Percentiles rank a stretch among this genome's conserved stretches.
Conservation (phyloP, 2,329 filamentous ascomycete species). For the Cladosporium sp. region DNA sequence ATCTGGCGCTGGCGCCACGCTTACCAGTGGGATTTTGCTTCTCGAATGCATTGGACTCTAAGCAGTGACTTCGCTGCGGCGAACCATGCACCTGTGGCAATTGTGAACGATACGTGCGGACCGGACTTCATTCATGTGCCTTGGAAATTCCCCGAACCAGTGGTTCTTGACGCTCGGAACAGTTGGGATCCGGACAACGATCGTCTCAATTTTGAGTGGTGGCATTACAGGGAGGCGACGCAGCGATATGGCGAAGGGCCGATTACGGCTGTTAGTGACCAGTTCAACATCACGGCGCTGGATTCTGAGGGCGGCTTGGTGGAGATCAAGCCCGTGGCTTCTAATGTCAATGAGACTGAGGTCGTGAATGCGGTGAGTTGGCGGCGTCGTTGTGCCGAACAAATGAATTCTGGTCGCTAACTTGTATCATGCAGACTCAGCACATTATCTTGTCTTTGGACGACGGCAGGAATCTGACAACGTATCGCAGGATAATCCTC, state of each 20-base stretch:
- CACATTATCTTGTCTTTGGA: background rate
- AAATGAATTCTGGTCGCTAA: background rate
- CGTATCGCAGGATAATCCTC: background rate
- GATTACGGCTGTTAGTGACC: background rate
- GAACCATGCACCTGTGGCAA: background rate
- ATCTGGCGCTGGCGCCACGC: constrained; percentile 56
- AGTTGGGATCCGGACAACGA: background rate
- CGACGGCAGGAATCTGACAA: background rate
- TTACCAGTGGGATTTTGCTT: constrained; percentile 54
- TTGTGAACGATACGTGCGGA: background rate
- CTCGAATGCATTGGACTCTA: constrained; percentile 49
- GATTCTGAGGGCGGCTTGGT: background rate
- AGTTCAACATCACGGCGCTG: background rate
- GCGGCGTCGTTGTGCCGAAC: too few relatives aligned
- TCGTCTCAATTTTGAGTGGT: background rate
- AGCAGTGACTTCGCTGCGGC: background rate
- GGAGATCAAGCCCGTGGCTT: background rate
- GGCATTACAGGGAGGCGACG: constrained; percentile 9
- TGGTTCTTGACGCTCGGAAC: background rate
- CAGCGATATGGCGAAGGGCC: background rate
- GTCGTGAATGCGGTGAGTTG: background rate
- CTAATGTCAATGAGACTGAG: background rate
- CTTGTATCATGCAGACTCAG: background rate
- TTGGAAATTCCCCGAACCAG: background rate
- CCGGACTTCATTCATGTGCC: background rate